Evolutionary conservation across 805 yeast genomes (phyloP), one percentile per base, ranked within the genome.

Genomic region (Starmera quercuum): DNA sequence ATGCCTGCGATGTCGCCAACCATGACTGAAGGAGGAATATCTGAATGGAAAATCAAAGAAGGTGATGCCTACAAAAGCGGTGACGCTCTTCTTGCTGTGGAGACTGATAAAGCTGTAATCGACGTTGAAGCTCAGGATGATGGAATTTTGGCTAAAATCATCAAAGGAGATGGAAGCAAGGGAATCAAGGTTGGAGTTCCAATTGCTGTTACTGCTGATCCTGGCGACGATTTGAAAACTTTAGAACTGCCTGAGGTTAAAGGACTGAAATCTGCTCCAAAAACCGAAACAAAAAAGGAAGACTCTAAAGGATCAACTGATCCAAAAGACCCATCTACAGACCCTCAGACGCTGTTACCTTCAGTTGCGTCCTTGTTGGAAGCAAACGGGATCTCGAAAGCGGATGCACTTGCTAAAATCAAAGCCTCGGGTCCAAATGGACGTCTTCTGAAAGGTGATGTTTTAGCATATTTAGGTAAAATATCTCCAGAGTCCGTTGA

Each of bases 1-100:
- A 90, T 90, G 97, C 98, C 98, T 4, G 97, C 98, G 18, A 85
- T 90, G 96, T 88, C 97, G 5, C 98, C 98, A 28, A 90, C 98
- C 6, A 90, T 90, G 98, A 86, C 87, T 20, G 84, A 79, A 54
- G 98, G 98, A 26, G 96, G 95, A 6, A 73, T 90, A 43, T 84
- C 86, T 10, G 69, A 76, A 35, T 90, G 98, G 98, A 83, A 85
- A 55, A 68, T 78, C 50, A 78, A 87, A 56, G 80, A 71, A 32
- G 85, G 85, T 20, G 92, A 84, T 4, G 35, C 66, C 4, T 90
- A 82, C 59, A 52, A 64, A 21, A 72, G 94, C 7, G 98, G 98
- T 16, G 97, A 92, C 46, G 82, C 78, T 4, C 56, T 83, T 23
- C 54, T 83, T 26, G 92, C 83, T 49, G 83, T 83, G n/a, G 94